These are phyloP conservation scores for Crucihimalaya himalaica DNA, from an alignment of 345 rosid genomes.

Conservation along the genomic window DNA sequence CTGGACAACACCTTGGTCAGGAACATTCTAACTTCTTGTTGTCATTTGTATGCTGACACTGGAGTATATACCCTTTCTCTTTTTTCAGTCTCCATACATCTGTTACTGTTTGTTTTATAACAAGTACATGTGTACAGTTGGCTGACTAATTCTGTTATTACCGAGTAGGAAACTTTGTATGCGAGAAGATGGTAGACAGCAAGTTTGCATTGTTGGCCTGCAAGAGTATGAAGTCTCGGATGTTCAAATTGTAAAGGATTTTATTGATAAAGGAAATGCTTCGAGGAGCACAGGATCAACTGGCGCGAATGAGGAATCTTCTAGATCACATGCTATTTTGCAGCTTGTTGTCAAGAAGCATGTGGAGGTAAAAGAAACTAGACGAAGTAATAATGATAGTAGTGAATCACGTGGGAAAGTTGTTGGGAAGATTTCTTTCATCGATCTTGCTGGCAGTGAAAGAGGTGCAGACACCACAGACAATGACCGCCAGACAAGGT, in stretches of 20 bases:
- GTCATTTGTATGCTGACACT: slow-evolving; percentile 9
- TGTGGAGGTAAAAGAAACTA: slow-evolving; percentile 75
- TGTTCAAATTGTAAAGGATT: slow-evolving; percentile 92
- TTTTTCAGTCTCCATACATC: slow-evolving; percentile 7
- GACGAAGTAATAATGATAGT: slow-evolving; percentile 72
- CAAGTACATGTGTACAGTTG: neutral
- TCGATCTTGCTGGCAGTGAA: slow-evolving; percentile 99
- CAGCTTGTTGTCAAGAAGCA: slow-evolving; percentile 94
- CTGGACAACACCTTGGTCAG: neutral
- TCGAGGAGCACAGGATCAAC: slow-evolving; percentile 97
- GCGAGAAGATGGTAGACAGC: slow-evolving; percentile 99
- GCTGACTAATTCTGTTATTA: slow-evolving; percentile 29
- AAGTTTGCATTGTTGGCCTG: slow-evolving; percentile 97
- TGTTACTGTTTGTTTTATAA: neutral
- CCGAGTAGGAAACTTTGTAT: slow-evolving; percentile 82
- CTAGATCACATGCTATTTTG: slow-evolving; percentile 97
- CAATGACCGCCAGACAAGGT: slow-evolving; percentile 98
- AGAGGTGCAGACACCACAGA: slow-evolving; percentile 99
- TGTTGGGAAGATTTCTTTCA: slow-evolving; percentile 95
- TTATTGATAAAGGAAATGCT: slow-evolving; percentile 88
- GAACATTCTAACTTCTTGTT: neutral
- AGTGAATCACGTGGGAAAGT: slow-evolving; percentile 82
- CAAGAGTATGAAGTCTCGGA: slow-evolving; percentile 98
- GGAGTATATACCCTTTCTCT: neutral
- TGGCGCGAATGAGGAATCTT: slow-evolving; percentile 98